Percentiles rank a stretch among this genome's conserved stretches.
These are phyloP conservation scores for Chrysosporium queenslandicum DNA, from an alignment of 2,329 filamentous ascomycete genomes.

Conservation along the genomic window DNA sequence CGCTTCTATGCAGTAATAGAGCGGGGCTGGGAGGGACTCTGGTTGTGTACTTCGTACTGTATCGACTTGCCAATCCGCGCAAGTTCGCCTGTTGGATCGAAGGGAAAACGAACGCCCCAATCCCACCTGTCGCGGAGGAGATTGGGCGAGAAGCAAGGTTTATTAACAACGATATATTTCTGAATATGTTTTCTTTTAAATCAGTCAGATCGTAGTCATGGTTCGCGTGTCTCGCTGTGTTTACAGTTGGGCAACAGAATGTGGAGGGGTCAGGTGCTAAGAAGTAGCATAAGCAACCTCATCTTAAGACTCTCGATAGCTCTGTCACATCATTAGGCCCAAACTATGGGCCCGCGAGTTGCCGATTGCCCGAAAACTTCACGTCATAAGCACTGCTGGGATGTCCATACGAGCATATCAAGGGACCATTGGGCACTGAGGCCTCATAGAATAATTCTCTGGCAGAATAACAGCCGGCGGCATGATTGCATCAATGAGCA, in stretches of 20 bases:
- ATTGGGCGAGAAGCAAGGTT: not conserved
- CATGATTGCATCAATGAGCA: slow-evolving; percentile 1
- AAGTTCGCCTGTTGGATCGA: not conserved
- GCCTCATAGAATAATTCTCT: not conserved
- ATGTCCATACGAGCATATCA: not conserved
- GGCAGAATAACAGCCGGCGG: not conserved
- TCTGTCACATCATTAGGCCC: not conserved
- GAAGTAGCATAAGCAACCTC: not conserved
- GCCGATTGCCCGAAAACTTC: not conserved
- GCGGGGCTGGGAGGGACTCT: not conserved
- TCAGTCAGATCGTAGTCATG: not conserved
- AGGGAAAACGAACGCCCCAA: not conserved
- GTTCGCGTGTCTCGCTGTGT: slow-evolving; percentile 4
- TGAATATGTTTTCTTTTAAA: not conserved
- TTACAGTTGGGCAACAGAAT: slow-evolving; percentile 8
- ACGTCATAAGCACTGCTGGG: not conserved
- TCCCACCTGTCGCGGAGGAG: not conserved
- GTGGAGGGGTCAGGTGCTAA: slow-evolving; percentile 8
- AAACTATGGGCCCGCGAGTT: not conserved
- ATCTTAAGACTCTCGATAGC: not conserved
- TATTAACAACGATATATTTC: not conserved
- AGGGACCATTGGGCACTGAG: not conserved
- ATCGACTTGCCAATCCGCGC: not conserved
- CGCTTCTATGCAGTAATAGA: not conserved
- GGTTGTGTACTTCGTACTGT: not conserved